A percentile compares a stretch with the other conserved stretches of the same genome.
Conservation (phyloP, 1,284 basidiomycete species). For the Boletus holoroseus region DNA sequence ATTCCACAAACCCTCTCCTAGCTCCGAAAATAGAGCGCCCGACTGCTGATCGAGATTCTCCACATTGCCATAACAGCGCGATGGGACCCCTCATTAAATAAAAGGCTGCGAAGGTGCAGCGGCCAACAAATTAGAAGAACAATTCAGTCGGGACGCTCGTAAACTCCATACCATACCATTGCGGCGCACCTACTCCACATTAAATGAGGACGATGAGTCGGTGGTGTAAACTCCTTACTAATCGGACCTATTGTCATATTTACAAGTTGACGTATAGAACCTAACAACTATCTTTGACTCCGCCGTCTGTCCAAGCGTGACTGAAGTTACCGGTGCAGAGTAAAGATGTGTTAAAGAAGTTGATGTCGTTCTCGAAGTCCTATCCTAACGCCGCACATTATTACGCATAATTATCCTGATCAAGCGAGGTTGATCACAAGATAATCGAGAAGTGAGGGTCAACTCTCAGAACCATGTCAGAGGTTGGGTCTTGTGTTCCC, state of each 20-base stretch:
- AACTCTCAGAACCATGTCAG: constrained; percentile 3
- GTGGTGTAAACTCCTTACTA: constrained; percentile 8
- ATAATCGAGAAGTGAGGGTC: constrained; percentile 19
- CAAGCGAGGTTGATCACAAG: constrained; percentile 26
- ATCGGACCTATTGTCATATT: constrained; percentile 4
- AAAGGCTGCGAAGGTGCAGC: constrained; percentile 16
- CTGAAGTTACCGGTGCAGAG: not conserved
- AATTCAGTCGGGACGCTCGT: constrained; percentile 4
- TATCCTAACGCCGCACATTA: constrained; percentile 20
- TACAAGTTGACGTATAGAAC: constrained; percentile 17
- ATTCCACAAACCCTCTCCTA: not conserved
- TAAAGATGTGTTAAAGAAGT: constrained; percentile 9
- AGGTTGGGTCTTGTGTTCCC: not conserved
- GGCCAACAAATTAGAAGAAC: constrained; percentile 8
- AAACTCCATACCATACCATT: constrained; percentile 2
- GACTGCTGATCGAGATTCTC: constrained; percentile 2
- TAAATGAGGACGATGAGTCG: not conserved
- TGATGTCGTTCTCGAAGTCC: constrained; percentile 22
- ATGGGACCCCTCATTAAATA: constrained; percentile 17
- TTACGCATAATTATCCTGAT: constrained; percentile 17
- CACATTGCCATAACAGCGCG: constrained; percentile 7
- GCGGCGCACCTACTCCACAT: constrained; percentile 20
- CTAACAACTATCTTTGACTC: not conserved
- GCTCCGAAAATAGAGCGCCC: not conserved
- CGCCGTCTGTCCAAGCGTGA: not conserved